These are phyloP conservation scores for Penicillium alfredii DNA, from an alignment of 495 filamentous ascomycete genomes.

Conservation along the genomic window DNA sequence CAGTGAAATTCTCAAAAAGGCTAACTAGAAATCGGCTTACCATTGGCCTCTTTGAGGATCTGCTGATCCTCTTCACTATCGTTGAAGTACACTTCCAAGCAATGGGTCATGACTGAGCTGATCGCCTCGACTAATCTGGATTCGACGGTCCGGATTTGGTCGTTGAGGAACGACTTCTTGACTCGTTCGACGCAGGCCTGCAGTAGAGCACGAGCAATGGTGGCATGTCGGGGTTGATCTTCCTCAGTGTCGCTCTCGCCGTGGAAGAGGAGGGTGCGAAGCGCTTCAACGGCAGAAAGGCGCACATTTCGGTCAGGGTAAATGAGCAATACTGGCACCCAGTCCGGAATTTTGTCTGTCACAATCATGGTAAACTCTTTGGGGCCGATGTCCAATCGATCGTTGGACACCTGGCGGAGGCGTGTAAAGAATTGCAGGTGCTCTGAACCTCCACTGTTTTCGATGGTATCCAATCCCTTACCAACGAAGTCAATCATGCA, in stretches of 20 bases:
- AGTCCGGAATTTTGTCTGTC: slow-evolving; percentile 52
- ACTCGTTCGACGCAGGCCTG: slow-evolving; percentile 31
- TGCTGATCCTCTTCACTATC: slow-evolving; percentile 34
- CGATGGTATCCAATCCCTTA: slow-evolving; percentile 51
- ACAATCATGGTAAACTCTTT: slow-evolving; percentile 38
- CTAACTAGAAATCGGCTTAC: slow-evolving; percentile 21
- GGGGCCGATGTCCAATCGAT: slow-evolving; percentile 28
- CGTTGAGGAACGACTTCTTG: slow-evolving; percentile 22
- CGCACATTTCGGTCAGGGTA: slow-evolving; percentile 54
- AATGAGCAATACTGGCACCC: slow-evolving; percentile 63
- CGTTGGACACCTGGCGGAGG: slow-evolving; percentile 35
- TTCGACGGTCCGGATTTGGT: slow-evolving; percentile 26
- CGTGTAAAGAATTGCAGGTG: slow-evolving; percentile 54
- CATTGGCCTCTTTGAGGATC: slow-evolving; percentile 27
- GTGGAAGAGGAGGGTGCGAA: slow-evolving; percentile 50
- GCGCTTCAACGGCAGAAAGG: slow-evolving; percentile 46
- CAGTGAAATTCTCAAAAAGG: slow-evolving; percentile 1
- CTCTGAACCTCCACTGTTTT: slow-evolving; percentile 49
- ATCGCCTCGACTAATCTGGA: slow-evolving; percentile 35
- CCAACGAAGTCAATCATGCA: slow-evolving; percentile 47
- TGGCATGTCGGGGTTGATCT: slow-evolving; percentile 13
- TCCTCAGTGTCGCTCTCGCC: slow-evolving; percentile 31
- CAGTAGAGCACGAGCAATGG: slow-evolving; percentile 32
- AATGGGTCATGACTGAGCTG: slow-evolving; percentile 34
- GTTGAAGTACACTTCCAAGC: slow-evolving; percentile 36